These are phyloP conservation scores for Penicillium egyptiacum DNA, from an alignment of 495 filamentous ascomycete species.

Conservation along the genomic window DNA sequence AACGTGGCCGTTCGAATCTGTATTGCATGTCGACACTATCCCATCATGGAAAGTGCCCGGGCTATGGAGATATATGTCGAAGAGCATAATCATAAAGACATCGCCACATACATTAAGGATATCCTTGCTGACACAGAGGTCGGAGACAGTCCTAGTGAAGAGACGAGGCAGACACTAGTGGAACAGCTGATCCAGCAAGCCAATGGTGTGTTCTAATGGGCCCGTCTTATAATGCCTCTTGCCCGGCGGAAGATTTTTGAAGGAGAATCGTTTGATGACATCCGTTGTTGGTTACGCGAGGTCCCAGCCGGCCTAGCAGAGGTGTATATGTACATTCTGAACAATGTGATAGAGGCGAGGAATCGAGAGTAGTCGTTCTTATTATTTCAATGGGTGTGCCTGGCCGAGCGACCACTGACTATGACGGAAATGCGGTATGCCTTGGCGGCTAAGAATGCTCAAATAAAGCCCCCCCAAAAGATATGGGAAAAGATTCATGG, in stretches of 20 bases:
- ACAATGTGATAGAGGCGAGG: slow-evolving; percentile 5
- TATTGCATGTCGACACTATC: slow-evolving; percentile 24
- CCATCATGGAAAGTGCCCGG: not conserved
- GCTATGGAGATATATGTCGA: slow-evolving; percentile 12
- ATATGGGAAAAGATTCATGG: slow-evolving; percentile 4
- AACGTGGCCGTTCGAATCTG: slow-evolving; percentile 9
- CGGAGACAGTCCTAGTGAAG: not conserved
- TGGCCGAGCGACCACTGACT: slow-evolving; percentile 20
- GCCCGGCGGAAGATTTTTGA: slow-evolving; percentile 4
- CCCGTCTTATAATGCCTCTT: slow-evolving; percentile 9
- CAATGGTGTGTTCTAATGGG: slow-evolving; percentile 11
- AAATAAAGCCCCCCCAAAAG: not conserved
- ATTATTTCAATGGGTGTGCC: slow-evolving; percentile 20
- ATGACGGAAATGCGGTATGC: slow-evolving; percentile 19
- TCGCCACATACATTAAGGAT: slow-evolving; percentile 13
- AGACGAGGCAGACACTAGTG: not conserved
- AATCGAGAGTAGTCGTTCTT: slow-evolving; percentile 11
- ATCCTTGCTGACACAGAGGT: slow-evolving; percentile 2
- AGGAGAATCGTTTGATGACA: slow-evolving; percentile 13
- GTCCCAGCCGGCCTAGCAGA: slow-evolving; percentile 11
- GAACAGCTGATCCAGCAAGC: slow-evolving; percentile 10
- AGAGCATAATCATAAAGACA: slow-evolving; percentile 7
- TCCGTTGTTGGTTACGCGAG: slow-evolving; percentile 8
- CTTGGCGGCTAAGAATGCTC: slow-evolving; percentile 4
- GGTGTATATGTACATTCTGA: slow-evolving; percentile 17